A percentile compares a stretch with the other conserved stretches of the same genome.
These are phyloP conservation scores for Clonostachys solani DNA, from an alignment of 2,329 filamentous ascomycete species.

Conservation along the genomic window DNA sequence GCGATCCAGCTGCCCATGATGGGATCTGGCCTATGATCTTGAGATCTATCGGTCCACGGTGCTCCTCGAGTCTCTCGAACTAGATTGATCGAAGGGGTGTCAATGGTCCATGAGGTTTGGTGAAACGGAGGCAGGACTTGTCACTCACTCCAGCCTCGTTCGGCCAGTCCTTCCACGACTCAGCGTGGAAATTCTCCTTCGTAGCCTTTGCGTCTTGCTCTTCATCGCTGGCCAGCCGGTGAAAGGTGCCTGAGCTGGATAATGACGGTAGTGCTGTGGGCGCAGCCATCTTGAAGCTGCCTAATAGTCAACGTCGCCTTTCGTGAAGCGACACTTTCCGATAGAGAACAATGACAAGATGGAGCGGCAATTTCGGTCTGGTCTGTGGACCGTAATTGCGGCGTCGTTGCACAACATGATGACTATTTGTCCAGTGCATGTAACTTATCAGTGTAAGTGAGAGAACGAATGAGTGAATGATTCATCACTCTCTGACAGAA, in stretches of 20 bases:
- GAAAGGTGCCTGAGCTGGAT: slow-evolving; percentile 16
- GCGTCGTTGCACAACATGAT: too few species aligned
- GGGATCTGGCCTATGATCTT: slow-evolving; percentile 64
- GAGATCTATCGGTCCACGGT: slow-evolving; percentile 61
- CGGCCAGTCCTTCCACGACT: slow-evolving; percentile 38
- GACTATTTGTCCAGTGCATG: too few species aligned
- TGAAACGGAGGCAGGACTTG: fast-evolving
- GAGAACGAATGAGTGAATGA: too few species aligned
- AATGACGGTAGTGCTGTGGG: slow-evolving; percentile 1
- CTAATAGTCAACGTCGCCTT: too few species aligned
- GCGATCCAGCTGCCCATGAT: slow-evolving; percentile 62
- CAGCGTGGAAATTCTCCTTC: slow-evolving; percentile 16
- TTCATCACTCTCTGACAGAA: too few species aligned
- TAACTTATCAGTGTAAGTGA: too few species aligned
- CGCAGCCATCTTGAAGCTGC: too few species aligned
- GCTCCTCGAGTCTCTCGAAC: slow-evolving; percentile 66
- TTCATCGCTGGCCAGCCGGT: slow-evolving; percentile 18
- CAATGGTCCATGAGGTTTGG: background rate
- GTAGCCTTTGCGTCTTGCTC: slow-evolving; percentile 13
- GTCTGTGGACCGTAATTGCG: too few species aligned
- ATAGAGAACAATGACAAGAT: too few species aligned
- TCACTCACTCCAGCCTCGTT: slow-evolving; percentile 38
- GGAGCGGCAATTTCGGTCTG: too few species aligned
- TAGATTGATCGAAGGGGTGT: slow-evolving; percentile 19
- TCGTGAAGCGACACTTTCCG: too few species aligned